Percentiles rank a stretch among this genome's conserved stretches.
These are phyloP conservation scores for Axilococcus clingmanii DNA, from an alignment of 139 green algal genomes.

Conservation along the genomic window DNA sequence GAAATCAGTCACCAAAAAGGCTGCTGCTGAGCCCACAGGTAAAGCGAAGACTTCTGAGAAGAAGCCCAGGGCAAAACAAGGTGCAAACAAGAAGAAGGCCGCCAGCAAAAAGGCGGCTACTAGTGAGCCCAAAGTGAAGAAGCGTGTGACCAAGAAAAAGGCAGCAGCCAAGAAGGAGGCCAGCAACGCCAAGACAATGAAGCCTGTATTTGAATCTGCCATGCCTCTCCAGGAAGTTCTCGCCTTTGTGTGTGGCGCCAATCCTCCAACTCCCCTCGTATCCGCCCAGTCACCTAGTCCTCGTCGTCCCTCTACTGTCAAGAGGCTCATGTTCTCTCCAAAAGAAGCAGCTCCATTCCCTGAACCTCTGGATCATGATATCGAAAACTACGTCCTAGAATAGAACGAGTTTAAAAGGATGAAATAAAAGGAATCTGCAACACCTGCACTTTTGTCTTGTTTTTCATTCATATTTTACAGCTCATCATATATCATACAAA, in stretches of 20 bases:
- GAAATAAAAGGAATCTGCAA: slow-evolving; percentile 52
- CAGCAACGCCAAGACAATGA: too few relatives aligned
- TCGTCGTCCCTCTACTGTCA: too few relatives aligned
- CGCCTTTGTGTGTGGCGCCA: too few relatives aligned
- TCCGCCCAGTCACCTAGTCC: too few relatives aligned
- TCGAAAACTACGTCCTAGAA: slow-evolving; percentile 39
- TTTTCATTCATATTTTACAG: slow-evolving; percentile 12
- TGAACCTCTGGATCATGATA: slow-evolving; percentile 1
- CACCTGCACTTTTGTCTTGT: slow-evolving; percentile 21
- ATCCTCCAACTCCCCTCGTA: too few relatives aligned
- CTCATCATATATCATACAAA: slow-evolving; percentile 41
- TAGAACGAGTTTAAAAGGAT: slow-evolving; percentile 41
- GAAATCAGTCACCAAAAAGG: too few relatives aligned
- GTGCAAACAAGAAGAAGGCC: background rate
- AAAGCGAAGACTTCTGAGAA: background rate
- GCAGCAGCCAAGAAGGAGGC: too few relatives aligned
- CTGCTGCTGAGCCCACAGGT: background rate
- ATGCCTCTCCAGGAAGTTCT: too few relatives aligned
- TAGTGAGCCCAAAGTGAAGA: background rate
- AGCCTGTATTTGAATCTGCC: too few relatives aligned
- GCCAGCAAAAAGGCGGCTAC: background rate
- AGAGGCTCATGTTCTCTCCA: too few relatives aligned
- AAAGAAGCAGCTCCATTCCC: too few relatives aligned
- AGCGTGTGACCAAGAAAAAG: too few relatives aligned
- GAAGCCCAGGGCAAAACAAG: background rate